phyloP scores from a whole-genome alignment of 2,329 filamentous ascomycete genomes.

The Colletotrichum abscissum region DNA sequence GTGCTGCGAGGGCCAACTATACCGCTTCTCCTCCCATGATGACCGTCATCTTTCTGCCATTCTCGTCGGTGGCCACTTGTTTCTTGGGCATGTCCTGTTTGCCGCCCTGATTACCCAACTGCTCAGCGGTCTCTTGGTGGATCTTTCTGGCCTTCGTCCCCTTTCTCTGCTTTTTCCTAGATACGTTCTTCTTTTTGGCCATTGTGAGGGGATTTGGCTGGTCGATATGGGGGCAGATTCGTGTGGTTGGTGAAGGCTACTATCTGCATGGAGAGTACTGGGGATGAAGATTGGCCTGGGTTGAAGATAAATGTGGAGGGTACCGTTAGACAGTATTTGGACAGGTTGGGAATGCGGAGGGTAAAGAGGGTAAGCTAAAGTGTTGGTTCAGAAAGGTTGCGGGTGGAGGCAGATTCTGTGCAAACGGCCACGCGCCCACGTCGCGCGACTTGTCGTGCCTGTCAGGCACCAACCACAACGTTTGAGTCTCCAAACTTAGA shows the following conservation, averaged over 20 bases:
- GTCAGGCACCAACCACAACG: not conserved
- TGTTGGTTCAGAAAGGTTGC: not conserved
- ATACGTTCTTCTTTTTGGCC: not conserved
- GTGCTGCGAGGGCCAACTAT: no score
- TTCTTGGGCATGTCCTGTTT: no score
- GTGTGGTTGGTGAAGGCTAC: not conserved
- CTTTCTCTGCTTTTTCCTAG: not conserved
- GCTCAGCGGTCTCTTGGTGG: not conserved
- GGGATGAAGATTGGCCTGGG: no score
- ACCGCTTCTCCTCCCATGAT: not conserved
- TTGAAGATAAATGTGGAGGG: no score
- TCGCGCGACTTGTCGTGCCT: not conserved
- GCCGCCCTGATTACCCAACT: not conserved
- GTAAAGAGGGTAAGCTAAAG: not conserved
- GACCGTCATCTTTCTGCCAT: not conserved
- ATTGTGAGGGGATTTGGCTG: not conserved
- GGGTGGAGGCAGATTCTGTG: not conserved
- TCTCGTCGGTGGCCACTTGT: not conserved
- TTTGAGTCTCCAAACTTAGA: not conserved
- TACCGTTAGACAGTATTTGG: no score
- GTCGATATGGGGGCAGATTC: not conserved
- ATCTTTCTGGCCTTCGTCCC: no score
- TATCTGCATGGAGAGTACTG: not conserved
- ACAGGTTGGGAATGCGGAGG: not conserved
- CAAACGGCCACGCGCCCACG: constrained; percentile 1